Evolutionary conservation across 768 basidiomycete species (phyloP).

Genomic region (Candolleomyces eurysporus): DNA sequence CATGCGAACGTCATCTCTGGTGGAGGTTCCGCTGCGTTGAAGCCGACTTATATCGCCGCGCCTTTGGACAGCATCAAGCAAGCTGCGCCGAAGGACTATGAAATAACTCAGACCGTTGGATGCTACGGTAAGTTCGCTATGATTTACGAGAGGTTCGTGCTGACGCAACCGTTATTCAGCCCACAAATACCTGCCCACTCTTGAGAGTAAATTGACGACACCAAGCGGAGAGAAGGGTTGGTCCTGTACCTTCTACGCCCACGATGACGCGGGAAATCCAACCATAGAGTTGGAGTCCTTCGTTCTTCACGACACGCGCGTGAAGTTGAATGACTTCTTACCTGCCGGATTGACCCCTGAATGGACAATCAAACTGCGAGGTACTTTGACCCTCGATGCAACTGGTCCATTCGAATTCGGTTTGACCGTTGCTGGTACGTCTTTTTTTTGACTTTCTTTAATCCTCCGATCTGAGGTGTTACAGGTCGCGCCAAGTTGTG

Average conservation of each 20-base stretch:
- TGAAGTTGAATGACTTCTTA: conserved; percentile 67
- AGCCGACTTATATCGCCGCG: conserved; percentile 60
- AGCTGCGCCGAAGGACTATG: conserved; percentile 47
- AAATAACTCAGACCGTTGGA: conserved; percentile 58
- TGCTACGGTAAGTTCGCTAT: conserved; percentile 51
- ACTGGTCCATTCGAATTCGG: conserved; percentile 57
- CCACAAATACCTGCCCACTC: conserved; percentile 66
- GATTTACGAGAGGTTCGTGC: not conserved
- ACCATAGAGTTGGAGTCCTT: conserved; percentile 44
- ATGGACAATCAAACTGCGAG: conserved; percentile 58
- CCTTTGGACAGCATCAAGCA: conserved; percentile 59
- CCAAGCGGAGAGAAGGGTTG: conserved; percentile 56
- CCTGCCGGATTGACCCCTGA: conserved; percentile 50
- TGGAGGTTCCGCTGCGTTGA: conserved; percentile 76
- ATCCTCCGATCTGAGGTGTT: not conserved
- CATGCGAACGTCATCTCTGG: conserved; percentile 66
- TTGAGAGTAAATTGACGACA: conserved; percentile 59
- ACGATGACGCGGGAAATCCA: conserved; percentile 47
- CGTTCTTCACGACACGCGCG: conserved; percentile 55
- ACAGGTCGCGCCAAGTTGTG: conserved; percentile 61
- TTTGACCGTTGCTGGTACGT: conserved; percentile 52
- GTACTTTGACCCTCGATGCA: conserved; percentile 48
- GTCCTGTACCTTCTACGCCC: conserved; percentile 61
- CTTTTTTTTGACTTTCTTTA: not conserved
- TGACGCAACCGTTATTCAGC: conserved; percentile 31